These are phyloP conservation scores for Lagenaria siceraria DNA, from an alignment of 306 rosid species.

Conservation along the genomic window DNA sequence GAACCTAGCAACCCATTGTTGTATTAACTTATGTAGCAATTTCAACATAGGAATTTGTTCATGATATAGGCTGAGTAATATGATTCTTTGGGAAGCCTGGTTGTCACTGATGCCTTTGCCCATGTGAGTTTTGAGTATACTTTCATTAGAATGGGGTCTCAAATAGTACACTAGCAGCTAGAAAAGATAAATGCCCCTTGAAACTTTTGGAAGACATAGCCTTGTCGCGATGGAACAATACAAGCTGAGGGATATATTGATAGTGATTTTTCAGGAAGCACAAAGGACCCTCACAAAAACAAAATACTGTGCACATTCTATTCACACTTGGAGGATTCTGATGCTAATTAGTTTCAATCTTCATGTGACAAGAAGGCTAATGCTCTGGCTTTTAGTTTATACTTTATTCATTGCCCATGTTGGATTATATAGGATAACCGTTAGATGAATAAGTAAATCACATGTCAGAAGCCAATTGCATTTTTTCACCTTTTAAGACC, in stretches of 20 bases:
- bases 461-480: not conserved
- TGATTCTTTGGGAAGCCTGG: not conserved
- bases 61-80: not conserved
- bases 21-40: not conserved
- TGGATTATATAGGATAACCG: not conserved
- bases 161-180: not conserved
- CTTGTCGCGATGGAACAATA: not conserved
- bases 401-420: not conserved
- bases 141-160: slow-evolving; percentile 5
- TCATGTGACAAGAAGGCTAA: not conserved
- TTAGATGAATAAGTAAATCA: not conserved
- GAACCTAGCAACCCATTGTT: not conserved
- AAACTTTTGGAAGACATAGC: slow-evolving; percentile 1
- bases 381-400: not conserved
- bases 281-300: not conserved
- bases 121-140: slow-evolving; percentile 2
- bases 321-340: not conserved
- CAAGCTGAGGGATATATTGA: not conserved
- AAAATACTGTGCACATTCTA: not conserved
- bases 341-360: not conserved
- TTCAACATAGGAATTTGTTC: not conserved
- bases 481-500: not conserved
- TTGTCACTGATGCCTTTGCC: not conserved
- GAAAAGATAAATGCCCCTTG: not conserved
- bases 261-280: slow-evolving; percentile 4